phyloP scores from a whole-genome alignment of 495 filamentous ascomycete species.

The Melanomma pulvis-pyrius region DNA sequence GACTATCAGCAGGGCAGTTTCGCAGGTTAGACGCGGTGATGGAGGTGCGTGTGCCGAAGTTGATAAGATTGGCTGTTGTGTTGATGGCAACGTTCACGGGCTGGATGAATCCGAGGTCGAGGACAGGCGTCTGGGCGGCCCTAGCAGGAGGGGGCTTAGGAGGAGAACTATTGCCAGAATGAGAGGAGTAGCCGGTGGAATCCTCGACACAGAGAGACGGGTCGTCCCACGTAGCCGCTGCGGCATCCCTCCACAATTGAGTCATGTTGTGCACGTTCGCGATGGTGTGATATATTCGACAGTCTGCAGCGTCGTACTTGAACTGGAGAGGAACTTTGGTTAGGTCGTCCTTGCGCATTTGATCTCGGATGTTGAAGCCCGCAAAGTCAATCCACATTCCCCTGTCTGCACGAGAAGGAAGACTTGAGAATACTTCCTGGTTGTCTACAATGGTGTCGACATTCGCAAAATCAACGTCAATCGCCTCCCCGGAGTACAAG shows the following conservation, averaged over 20 bases:
- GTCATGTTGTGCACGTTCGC: conserved; percentile 49
- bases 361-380: conserved; percentile 19
- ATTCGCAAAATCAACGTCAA: conserved; percentile 2
- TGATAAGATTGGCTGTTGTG: neutral
- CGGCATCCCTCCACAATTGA: conserved; percentile 47
- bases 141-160: conserved; percentile 9
- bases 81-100: neutral
- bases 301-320: conserved; percentile 55
- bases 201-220: conserved; percentile 18
- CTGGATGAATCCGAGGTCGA: conserved; percentile 2
- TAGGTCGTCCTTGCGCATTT: conserved; percentile 22
- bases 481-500: conserved; percentile 6
- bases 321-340: conserved; percentile 60
- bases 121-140: conserved; percentile 2
- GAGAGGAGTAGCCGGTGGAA: conserved; percentile 18
- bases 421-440: neutral
- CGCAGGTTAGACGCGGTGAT: too few relatives aligned
- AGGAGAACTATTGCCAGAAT: neutral
- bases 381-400: conserved; percentile 20
- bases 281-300: conserved; percentile 57
- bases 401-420: conserved; percentile 9
- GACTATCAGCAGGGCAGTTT: too few relatives aligned
- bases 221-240: conserved; percentile 8
- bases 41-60: too few relatives aligned
- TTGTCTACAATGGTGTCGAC: conserved; percentile 2